Conservation (phyloP, 306 rosid genomes). For the Quercus dentata region DNA sequence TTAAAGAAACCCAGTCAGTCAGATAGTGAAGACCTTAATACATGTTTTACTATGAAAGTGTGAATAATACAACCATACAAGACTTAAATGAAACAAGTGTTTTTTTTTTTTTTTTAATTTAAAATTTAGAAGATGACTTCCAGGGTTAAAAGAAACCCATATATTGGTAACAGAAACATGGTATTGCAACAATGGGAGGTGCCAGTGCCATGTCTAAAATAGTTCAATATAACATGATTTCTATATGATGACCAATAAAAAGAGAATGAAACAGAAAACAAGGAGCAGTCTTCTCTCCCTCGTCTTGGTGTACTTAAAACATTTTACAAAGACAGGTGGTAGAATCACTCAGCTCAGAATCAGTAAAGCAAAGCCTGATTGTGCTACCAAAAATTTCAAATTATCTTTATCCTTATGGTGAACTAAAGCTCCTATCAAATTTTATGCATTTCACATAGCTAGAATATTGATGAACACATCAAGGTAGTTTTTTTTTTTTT, state of each 20-base stretch:
- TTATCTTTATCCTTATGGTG: neutral
- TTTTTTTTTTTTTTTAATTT: neutral
- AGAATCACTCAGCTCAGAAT: too few species aligned
- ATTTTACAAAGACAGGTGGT: too few species aligned
- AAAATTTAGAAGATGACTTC: neutral
- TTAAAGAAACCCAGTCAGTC: neutral
- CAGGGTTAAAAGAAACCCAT: neutral
- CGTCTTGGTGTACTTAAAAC: too few species aligned
- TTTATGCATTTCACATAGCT: neutral
- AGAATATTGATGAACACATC: neutral
- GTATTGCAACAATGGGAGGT: neutral
- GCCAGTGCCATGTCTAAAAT: neutral
- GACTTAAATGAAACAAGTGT: neutral
- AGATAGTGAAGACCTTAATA: neutral
- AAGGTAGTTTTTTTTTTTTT: neutral
- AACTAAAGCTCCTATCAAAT: neutral
- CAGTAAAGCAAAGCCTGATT: neutral
- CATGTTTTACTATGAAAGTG: neutral
- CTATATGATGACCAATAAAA: neutral
- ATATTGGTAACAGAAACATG: neutral
- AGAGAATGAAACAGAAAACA: neutral
- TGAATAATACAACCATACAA: neutral
- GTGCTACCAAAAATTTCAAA: neutral
- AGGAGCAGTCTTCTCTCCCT: neutral
- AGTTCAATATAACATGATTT: too few species aligned